Evolutionary conservation across 2,329 filamentous ascomycete species (phyloP).

Genomic region (Decorospora gaudefroyi): DNA sequence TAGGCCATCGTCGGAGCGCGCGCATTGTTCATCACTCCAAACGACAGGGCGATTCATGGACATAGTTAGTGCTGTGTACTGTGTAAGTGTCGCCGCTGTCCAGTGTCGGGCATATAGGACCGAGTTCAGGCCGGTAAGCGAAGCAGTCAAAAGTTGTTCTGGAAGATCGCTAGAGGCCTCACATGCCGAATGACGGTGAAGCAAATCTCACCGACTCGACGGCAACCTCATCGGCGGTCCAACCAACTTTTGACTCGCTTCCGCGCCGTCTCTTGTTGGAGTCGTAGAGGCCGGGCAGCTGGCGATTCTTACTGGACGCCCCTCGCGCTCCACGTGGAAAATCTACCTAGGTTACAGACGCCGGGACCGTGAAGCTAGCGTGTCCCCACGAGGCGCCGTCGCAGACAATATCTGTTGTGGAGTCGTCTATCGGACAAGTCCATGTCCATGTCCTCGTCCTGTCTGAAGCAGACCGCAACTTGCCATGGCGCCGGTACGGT

Average conservation of each 20-base stretch:
- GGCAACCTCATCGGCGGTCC: slow-evolving; percentile 18
- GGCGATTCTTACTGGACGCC: slow-evolving; percentile 11
- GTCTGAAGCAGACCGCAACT: slow-evolving; percentile 27
- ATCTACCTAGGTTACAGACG: slow-evolving; percentile 9
- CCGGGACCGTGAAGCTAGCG: slow-evolving; percentile 12
- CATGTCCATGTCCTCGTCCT: slow-evolving; percentile 10
- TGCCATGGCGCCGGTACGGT: slow-evolving; percentile 24
- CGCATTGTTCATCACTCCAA: no score
- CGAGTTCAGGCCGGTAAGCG: no score
- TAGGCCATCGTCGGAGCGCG: no score
- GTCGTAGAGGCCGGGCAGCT: slow-evolving; percentile 4
- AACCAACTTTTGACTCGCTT: slow-evolving; percentile 18
- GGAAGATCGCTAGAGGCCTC: slow-evolving; percentile 7
- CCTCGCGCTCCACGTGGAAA: slow-evolving; percentile 26
- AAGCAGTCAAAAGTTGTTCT: no score
- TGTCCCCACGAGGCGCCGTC: slow-evolving; percentile 14
- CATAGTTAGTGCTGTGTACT: no score
- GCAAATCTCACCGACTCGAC: slow-evolving; percentile 30
- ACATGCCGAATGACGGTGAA: slow-evolving; percentile 19
- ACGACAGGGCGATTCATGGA: no score
- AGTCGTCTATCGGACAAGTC: slow-evolving; percentile 19
- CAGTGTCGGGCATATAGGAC: no score
- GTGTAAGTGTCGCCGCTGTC: no score
- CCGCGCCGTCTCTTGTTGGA: neutral
- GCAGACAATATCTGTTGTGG: slow-evolving; percentile 21